Conservation (phyloP, 116 monocot genomes). For the Zostera marina region DNA sequence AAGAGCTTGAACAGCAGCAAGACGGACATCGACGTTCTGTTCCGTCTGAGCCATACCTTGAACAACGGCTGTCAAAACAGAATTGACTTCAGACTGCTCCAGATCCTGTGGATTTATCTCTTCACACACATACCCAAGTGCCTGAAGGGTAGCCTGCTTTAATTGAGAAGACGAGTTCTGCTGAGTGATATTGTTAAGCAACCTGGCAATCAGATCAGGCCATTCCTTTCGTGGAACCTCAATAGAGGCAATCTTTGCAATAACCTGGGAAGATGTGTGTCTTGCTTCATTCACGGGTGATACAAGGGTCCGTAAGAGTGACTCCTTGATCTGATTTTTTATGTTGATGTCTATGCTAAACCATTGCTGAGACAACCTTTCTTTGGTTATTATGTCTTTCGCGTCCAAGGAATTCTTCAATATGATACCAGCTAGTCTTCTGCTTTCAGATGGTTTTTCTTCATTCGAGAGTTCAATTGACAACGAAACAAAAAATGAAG, state of each 20-base stretch:
- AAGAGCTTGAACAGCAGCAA: slow-evolving; percentile 56
- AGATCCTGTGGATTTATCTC: slow-evolving; percentile 63
- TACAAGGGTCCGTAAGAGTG: slow-evolving; percentile 35
- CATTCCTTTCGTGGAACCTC: slow-evolving; percentile 72
- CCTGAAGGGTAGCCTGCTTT: slow-evolving; percentile 59
- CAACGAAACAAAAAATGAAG: slow-evolving; percentile 38
- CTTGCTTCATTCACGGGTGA: slow-evolving; percentile 55
- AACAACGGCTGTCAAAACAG: slow-evolving; percentile 69
- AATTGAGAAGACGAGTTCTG: slow-evolving; percentile 20
- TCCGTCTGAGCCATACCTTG: slow-evolving; percentile 61
- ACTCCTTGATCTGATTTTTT: slow-evolving; percentile 56
- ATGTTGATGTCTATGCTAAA: slow-evolving; percentile 26
- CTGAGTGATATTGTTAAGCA: slow-evolving; percentile 50
- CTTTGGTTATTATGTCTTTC: slow-evolving; percentile 46
- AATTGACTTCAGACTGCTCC: slow-evolving; percentile 78
- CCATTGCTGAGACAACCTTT: slow-evolving; percentile 44
- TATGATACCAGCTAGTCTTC: slow-evolving; percentile 68
- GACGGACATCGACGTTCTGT: slow-evolving; percentile 38
- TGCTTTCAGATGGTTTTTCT: slow-evolving; percentile 59
- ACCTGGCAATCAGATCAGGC: slow-evolving; percentile 45
- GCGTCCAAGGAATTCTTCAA: slow-evolving; percentile 82
- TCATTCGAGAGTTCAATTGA: slow-evolving; percentile 55
- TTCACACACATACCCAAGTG: slow-evolving; percentile 78
- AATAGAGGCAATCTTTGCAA: slow-evolving; percentile 74
- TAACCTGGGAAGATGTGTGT: slow-evolving; percentile 55